Base-by-base conservation (phyloP, 306 rosid species). In the Quercus parvula region DNA sequence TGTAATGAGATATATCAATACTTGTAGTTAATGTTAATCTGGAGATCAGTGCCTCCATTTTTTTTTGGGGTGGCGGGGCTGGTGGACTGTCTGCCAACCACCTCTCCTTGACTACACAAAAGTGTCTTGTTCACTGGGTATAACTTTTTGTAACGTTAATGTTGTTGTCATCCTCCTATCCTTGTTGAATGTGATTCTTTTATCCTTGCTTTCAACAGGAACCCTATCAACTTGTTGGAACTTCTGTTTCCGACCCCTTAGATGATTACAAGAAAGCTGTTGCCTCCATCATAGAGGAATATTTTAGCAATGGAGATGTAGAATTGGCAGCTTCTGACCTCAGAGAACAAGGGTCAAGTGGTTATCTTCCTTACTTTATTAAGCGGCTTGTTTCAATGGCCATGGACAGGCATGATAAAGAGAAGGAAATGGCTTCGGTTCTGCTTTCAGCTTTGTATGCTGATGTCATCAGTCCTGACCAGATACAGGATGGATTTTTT, bases 341-440 rank as follows among this genome's bases (percentile, higher is more conserved):
- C 82, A 87, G 85, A 82, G 98, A 95, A 83, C 91, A 91, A 30
- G 97, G 99, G 82, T 90, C 98, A 10, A 91, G 89, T 87, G 88
- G 90, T 84, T 95, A 93, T 72, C 94, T 83, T 85, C 92, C 99
- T 38, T 95, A 95, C 91, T 90, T 95, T 56, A 87, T 95, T 24
- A 95, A 95, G 87, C 91, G 99, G 22, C 98, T 95, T 59, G 88
- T 95, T 67, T 95, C 99, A 76, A 77, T 91, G 92, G 97, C 99
- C 68, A 89, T 95, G 99, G 99, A 95, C 76, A 90, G 97, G 79
- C 98, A 93, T 79, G 99, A 95, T 79, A 95, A 93, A 83, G 99
- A 95, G 88, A 95, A 95, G 86, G 99, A 95, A 85, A 95, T 92
- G 99, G 97, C 99, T 56, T 95, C 99, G 6, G 98, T 95, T 85